Evolutionary conservation across 495 filamentous ascomycete species (phyloP).

Genomic region (Lichenothelia convexa): DNA sequence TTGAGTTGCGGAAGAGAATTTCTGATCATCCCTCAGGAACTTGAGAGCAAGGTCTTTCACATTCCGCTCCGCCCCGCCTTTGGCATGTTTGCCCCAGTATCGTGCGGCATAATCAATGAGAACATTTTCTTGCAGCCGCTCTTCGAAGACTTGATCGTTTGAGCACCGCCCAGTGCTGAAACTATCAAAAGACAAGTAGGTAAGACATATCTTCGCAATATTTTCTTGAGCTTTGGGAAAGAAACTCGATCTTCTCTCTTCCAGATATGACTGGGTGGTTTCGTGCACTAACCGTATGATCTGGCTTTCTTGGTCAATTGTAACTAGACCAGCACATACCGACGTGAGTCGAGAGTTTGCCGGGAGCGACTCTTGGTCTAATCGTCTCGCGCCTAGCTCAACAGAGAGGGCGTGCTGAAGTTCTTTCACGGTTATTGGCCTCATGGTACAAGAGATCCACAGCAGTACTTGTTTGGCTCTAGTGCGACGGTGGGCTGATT

Average conservation of each 20-base stretch:
- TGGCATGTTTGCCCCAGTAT: conserved; percentile 23
- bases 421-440: conserved; percentile 25
- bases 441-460: conserved; percentile 28
- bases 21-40: neutral
- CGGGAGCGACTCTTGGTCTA: conserved; percentile 25
- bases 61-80: neutral
- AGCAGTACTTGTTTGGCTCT: conserved; percentile 23
- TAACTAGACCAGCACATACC: conserved; percentile 35
- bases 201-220: neutral
- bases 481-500: conserved; percentile 12
- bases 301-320: conserved; percentile 26
- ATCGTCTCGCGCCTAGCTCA: conserved; percentile 8
- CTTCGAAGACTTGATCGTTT: conserved; percentile 13
- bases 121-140: conserved; percentile 1
- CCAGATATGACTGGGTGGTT: conserved; percentile 1
- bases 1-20: conserved; percentile 1
- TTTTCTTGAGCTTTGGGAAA: neutral
- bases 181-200: neutral
- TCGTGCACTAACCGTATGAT: conserved; percentile 9
- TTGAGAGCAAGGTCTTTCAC: neutral
- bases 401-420: conserved; percentile 32
- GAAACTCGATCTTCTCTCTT: conserved; percentile 13
- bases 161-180: neutral
- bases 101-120: conserved; percentile 14
- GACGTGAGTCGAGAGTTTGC: conserved; percentile 24